Percentiles rank a stretch among this genome's conserved stretches.
These are phyloP conservation scores for Silybum marianum DNA, from an alignment of 129 eudicot species.

Conservation along the genomic window DNA sequence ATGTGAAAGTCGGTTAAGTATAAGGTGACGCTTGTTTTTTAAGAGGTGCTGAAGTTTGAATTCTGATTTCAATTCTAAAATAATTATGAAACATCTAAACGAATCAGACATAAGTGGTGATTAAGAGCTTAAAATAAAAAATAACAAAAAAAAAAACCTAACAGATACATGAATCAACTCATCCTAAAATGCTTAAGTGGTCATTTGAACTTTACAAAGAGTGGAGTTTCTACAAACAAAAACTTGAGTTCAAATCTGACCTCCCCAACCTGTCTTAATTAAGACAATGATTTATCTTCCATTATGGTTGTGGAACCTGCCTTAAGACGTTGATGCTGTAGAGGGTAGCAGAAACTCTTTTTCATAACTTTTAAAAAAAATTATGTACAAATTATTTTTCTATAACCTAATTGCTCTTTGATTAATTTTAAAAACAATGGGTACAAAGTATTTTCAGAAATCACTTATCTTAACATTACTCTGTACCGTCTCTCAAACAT, in stretches of 20 bases:
- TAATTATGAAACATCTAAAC: too few species aligned
- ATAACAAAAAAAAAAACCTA: too few species aligned
- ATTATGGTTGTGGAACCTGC: background rate
- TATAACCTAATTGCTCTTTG: background rate
- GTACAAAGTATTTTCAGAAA: background rate
- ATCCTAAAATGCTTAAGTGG: background rate
- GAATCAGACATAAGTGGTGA: too few species aligned
- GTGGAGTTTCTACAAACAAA: background rate
- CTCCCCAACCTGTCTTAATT: background rate
- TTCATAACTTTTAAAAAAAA: background rate
- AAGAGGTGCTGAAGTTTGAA: too few species aligned
- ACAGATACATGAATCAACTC: background rate
- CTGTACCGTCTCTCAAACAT: background rate
- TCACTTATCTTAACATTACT: too few species aligned
- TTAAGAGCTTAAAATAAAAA: too few species aligned
- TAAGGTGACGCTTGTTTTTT: too few species aligned
- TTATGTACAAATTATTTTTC: too few species aligned
- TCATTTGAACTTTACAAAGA: background rate
- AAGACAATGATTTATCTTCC: background rate
- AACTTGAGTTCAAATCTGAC: background rate
- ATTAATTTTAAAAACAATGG: background rate
- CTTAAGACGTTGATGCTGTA: background rate
- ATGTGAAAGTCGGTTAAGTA: too few species aligned
- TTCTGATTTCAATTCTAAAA: too few species aligned
- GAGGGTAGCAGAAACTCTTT: background rate